Evolutionary conservation across 768 basidiomycete species (phyloP).

Genomic region (Albatrellus ellisii): DNA sequence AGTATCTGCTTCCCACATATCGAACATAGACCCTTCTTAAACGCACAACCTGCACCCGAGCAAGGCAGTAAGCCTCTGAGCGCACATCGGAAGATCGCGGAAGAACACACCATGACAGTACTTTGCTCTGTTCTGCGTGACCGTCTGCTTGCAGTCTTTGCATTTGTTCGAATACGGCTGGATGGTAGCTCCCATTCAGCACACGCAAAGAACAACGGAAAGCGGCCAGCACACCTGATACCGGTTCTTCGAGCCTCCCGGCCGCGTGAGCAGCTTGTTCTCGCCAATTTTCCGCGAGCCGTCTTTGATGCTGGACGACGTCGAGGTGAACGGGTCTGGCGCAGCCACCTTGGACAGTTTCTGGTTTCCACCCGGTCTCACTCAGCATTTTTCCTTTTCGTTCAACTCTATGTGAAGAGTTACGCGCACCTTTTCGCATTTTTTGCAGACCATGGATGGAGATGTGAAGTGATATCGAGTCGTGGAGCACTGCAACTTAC

Average conservation of each 20-base stretch:
- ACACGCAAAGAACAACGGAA: conserved; percentile 9
- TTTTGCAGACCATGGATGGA: conserved; percentile 70
- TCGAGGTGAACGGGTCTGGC: conserved; percentile 74
- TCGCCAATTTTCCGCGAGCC: conserved; percentile 73
- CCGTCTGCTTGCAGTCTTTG: conserved; percentile 75
- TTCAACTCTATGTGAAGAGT: conserved; percentile 11
- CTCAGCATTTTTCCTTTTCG: conserved; percentile 1
- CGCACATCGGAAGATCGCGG: not conserved
- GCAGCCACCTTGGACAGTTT: conserved; percentile 88
- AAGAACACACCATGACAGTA: conserved; percentile 67
- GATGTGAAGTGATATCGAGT: not conserved
- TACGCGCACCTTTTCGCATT: conserved; percentile 57
- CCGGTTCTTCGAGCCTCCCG: conserved; percentile 61
- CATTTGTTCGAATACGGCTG: conserved; percentile 82
- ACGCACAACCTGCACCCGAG: conserved; percentile 56
- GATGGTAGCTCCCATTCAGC: conserved; percentile 5
- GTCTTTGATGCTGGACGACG: conserved; percentile 62
- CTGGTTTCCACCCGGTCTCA: conserved; percentile 22
- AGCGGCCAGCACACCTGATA: conserved; percentile 43
- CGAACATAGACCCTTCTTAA: conserved; percentile 75
- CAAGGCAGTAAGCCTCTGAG: conserved; percentile 4
- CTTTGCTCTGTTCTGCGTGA: conserved; percentile 79
- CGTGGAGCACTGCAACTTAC: no score
- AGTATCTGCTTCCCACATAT: conserved; percentile 83
- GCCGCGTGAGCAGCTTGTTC: conserved; percentile 67